Evolutionary conservation across 345 rosid genomes (phyloP).

Genomic region (Triadica sebifera): DNA sequence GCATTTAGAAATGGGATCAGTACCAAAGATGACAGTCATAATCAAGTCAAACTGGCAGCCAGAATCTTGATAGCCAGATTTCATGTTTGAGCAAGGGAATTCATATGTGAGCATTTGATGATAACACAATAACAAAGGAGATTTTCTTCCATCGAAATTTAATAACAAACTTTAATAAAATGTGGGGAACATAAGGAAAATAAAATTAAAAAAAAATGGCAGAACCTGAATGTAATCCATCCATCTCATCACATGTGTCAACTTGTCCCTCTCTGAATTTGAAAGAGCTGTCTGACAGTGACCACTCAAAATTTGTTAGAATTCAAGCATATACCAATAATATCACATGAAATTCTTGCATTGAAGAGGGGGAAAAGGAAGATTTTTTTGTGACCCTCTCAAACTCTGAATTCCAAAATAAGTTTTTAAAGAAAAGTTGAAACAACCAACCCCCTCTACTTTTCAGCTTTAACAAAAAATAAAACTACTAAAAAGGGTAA

Average conservation of each 20-base stretch:
- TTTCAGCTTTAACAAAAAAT: neutral
- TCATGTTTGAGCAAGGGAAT: neutral
- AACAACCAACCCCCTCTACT: neutral
- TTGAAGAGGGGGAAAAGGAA: neutral
- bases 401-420: neutral
- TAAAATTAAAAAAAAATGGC: too few relatives aligned
- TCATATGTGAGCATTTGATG: neutral
- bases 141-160: neutral
- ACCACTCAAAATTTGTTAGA: constrained; percentile 11
- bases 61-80: neutral
- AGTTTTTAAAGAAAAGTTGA: neutral
- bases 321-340: neutral
- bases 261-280: constrained; percentile 47
- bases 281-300: constrained; percentile 54
- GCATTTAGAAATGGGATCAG: neutral
- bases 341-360: neutral
- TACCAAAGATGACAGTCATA: neutral
- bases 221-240: constrained; percentile 84
- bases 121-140: neutral
- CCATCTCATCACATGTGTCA: constrained; percentile 77
- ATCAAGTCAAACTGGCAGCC: neutral
- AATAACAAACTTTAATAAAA: neutral
- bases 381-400: neutral
- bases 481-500: neutral
- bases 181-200: neutral